phyloP scores from a whole-genome alignment of 306 rosid genomes.

The Corylus avellana region DNA sequence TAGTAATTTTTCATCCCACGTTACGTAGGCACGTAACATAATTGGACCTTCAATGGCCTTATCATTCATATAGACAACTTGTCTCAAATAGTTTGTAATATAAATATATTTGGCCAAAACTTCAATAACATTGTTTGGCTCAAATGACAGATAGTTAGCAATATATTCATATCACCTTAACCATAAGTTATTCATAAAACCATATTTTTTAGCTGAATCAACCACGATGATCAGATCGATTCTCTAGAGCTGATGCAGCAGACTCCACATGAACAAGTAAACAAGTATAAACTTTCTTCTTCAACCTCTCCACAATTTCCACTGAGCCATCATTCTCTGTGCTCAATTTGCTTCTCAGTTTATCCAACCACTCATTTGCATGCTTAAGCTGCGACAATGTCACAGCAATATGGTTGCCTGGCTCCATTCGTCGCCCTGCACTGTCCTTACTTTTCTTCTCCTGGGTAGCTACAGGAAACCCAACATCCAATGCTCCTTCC shows the following conservation, averaged over 20 bases:
- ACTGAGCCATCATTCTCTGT: slow-evolving; percentile 38
- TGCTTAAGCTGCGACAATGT: slow-evolving; percentile 79
- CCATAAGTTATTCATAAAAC: slow-evolving; percentile 39
- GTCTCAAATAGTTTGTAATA: slow-evolving; percentile 22
- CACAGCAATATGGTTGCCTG: slow-evolving; percentile 67
- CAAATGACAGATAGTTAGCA: slow-evolving; percentile 15
- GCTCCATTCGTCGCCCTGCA: slow-evolving; percentile 48
- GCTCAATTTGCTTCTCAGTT: slow-evolving; percentile 43
- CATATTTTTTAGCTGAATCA: slow-evolving; percentile 34
- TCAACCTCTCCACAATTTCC: slow-evolving; percentile 64
- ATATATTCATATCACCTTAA: slow-evolving; percentile 14
- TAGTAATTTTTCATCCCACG: too few species aligned
- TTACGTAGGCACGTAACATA: too few species aligned
- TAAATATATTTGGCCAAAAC: slow-evolving; percentile 8
- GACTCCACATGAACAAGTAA: slow-evolving; percentile 77
- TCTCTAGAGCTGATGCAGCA: slow-evolving; percentile 84
- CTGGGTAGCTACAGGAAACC: slow-evolving; percentile 49
- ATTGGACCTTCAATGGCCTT: not conserved
- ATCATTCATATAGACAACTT: slow-evolving; percentile 13
- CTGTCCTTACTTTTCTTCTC: slow-evolving; percentile 64
- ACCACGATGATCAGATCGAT: slow-evolving; percentile 41
- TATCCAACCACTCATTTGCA: slow-evolving; percentile 92
- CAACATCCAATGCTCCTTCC: slow-evolving; percentile 69
- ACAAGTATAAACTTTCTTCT: slow-evolving; percentile 71
- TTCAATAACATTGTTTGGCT: slow-evolving; percentile 17